Evolutionary conservation across 2,329 filamentous ascomycete species (phyloP).

Genomic region (Phaeosphaeriaceae sp.): DNA sequence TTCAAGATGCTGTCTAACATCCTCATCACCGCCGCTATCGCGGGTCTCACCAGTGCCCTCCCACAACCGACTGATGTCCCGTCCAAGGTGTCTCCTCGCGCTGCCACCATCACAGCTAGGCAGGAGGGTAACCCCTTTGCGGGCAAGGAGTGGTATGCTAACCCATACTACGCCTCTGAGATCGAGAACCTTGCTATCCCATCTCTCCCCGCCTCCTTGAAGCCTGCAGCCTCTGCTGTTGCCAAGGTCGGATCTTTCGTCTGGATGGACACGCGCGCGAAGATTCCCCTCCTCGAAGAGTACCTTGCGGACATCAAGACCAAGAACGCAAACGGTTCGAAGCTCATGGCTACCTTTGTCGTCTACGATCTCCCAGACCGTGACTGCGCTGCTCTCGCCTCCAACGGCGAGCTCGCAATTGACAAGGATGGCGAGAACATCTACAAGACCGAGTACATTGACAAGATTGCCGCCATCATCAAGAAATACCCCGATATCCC

Average conservation of each 20-base stretch:
- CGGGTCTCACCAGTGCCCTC: conserved; percentile 27
- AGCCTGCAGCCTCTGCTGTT: conserved; percentile 57
- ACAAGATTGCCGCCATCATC: conserved; percentile 61
- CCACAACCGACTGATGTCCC: conserved; percentile 26
- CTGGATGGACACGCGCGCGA: conserved; percentile 61
- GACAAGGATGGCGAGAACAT: conserved; percentile 59
- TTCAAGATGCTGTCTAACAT: conserved; percentile 27
- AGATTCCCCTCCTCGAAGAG: conserved; percentile 57
- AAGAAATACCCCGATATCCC: conserved; percentile 60
- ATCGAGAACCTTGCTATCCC: conserved; percentile 66
- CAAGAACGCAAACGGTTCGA: conserved; percentile 58
- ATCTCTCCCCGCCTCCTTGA: conserved; percentile 62
- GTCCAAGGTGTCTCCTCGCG: conserved; percentile 17
- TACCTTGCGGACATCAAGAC: conserved; percentile 57
- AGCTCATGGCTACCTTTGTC: conserved; percentile 61
- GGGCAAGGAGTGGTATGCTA: conserved; percentile 59
- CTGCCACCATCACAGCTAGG: conserved; percentile 19
- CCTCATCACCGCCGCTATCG: conserved; percentile 22
- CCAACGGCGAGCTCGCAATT: conserved; percentile 67
- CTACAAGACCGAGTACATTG: conserved; percentile 60
- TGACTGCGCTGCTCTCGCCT: conserved; percentile 68
- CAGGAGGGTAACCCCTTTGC: conserved; percentile 58
- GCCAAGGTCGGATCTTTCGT: conserved; percentile 60
- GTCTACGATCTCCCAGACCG: conserved; percentile 70
- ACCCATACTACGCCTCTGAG: conserved; percentile 62